Percentiles rank a stretch among this genome's conserved stretches.
Evolutionary conservation across 305 asterid species (phyloP).

Genomic region (Ilex paraguariensis): DNA sequence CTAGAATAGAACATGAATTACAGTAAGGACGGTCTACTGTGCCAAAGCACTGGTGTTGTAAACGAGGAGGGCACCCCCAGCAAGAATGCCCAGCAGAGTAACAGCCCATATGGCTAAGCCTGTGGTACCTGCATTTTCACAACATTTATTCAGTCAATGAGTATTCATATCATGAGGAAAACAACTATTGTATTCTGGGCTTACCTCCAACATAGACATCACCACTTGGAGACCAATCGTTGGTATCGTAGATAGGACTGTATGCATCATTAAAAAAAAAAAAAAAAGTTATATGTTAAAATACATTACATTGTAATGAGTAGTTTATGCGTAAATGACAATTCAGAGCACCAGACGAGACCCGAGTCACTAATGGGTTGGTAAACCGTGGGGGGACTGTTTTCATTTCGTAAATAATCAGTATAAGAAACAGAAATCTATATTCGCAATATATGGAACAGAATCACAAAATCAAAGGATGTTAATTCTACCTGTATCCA

Average conservation of each 20-base stretch:
- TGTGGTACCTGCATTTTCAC: slow-evolving; percentile 29
- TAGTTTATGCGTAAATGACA: too few species aligned
- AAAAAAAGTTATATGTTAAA: too few species aligned
- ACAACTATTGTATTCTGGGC: too few species aligned
- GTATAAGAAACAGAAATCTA: neutral
- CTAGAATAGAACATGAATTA: too few species aligned
- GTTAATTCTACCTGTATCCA: slow-evolving; percentile 65
- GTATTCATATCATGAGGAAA: neutral
- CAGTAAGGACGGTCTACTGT: slow-evolving; percentile 31
- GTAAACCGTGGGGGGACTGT: too few species aligned
- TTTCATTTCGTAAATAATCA: too few species aligned
- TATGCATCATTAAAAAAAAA: neutral
- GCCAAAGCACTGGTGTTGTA: slow-evolving; percentile 95
- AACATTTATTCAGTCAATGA: neutral
- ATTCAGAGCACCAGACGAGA: too few species aligned
- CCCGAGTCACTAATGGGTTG: too few species aligned
- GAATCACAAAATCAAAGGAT: neutral
- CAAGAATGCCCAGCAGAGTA: slow-evolving; percentile 53
- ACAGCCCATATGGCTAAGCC: slow-evolving; percentile 53
- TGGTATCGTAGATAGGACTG: slow-evolving; percentile 72
- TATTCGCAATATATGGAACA: neutral
- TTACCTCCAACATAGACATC: slow-evolving; percentile 81
- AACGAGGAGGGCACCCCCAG: slow-evolving; percentile 93
- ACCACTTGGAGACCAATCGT: slow-evolving; percentile 73
- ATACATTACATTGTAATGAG: too few species aligned